These are phyloP conservation scores for Canavalia gladiata DNA, from an alignment of 306 rosid species.

Conservation along the genomic window DNA sequence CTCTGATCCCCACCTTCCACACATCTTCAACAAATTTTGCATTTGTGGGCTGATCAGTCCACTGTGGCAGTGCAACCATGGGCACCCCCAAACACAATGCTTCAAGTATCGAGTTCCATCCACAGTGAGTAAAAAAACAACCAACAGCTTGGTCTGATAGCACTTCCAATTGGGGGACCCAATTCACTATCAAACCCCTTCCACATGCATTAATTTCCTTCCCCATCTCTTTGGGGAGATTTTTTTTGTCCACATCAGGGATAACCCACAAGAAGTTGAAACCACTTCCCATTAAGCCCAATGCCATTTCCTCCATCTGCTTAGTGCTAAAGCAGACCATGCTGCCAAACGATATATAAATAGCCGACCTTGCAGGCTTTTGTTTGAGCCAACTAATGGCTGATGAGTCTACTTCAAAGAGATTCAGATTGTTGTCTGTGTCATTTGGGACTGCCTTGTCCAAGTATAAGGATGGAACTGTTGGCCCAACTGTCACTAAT, in stretches of 20 bases:
- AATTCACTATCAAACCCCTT: constrained; percentile 59
- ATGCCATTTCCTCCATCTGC: constrained; percentile 66
- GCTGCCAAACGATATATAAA: constrained; percentile 72
- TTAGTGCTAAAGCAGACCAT: constrained; percentile 50
- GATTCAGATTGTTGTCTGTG: constrained; percentile 56
- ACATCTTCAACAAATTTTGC: constrained; percentile 59
- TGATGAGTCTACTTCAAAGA: constrained; percentile 49
- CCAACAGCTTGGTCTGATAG: constrained; percentile 59
- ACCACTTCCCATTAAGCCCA: constrained; percentile 51
- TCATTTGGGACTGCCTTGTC: constrained; percentile 59
- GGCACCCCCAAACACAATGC: constrained; percentile 67
- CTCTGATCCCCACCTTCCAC: constrained; percentile 64
- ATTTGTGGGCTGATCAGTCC: constrained; percentile 67
- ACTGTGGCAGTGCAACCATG: constrained; percentile 64
- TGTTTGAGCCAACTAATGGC: constrained; percentile 55
- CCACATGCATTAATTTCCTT: constrained; percentile 46
- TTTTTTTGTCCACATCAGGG: constrained; percentile 46
- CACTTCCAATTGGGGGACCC: constrained; percentile 65
- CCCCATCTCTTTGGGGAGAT: constrained; percentile 41
- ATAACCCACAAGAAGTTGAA: constrained; percentile 69
- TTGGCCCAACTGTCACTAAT: constrained; percentile 68
- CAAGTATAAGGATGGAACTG: constrained; percentile 62
- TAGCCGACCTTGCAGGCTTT: constrained; percentile 58
- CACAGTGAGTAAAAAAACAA: constrained; percentile 64
- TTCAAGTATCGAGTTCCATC: constrained; percentile 69